These are phyloP conservation scores for Lonicera japonica DNA, from an alignment of 129 eudicot genomes.

Conservation along the genomic window DNA sequence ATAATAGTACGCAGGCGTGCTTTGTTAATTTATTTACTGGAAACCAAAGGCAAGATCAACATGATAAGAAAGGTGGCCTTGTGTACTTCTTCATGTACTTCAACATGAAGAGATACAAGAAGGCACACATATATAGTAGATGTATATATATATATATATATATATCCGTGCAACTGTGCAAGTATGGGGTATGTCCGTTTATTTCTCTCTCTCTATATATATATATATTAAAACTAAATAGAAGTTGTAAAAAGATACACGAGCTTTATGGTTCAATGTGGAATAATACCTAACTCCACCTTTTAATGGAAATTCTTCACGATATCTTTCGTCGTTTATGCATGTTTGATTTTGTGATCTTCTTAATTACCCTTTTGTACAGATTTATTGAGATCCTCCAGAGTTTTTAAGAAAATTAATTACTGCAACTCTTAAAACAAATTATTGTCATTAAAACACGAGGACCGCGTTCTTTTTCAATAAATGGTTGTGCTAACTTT, in stretches of 20 bases:
- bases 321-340: constrained; percentile 37
- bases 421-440: no score
- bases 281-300: constrained; percentile 41
- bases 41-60: neutral
- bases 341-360: neutral
- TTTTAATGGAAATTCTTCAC: constrained; percentile 27
- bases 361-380: no score
- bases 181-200: neutral
- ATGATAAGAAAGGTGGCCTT: neutral
- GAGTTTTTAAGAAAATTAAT: no score
- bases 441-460: no score
- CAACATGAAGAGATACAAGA: neutral
- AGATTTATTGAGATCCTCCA: no score
- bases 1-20: neutral
- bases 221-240: constrained; percentile 7
- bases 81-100: neutral
- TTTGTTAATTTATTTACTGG: neutral
- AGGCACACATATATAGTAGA: neutral
- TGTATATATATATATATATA: no score
- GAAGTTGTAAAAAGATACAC: constrained; percentile 39
- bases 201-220: constrained; percentile 15
- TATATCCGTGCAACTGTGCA: constrained; percentile 40
- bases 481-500: no score
- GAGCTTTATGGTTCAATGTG: constrained; percentile 41
- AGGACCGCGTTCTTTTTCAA: no score